Base-by-base conservation (phyloP, 2,329 filamentous ascomycete species). In the Pseudogymnoascus sp. region DNA sequence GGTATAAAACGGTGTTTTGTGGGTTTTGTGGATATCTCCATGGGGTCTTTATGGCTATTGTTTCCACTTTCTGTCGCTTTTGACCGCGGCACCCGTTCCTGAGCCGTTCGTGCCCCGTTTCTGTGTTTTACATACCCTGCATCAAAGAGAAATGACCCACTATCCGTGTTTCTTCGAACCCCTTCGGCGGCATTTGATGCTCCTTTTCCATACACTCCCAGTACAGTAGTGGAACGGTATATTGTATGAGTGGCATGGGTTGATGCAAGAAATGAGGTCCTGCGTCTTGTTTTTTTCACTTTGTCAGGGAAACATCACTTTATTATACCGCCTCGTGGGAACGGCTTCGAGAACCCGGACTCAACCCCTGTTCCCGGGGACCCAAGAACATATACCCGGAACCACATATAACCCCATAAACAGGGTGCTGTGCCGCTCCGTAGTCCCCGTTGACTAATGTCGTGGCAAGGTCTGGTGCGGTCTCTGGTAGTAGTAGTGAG, bases 1-100 rank as follows among this genome's bases (percentile, higher is more conserved):
- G 19, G 38, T 60, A 60, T 39, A 38, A 60, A 60, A 60, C 58
- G 58, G 33, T 30, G 2, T 60, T 60, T 60, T 60, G 58, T 60
- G 58, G 35, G n/a, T 60, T 41, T 60, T 60, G 14, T 16, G 38
- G 58, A 16, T 39, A 25, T 38, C 36, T 36, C 33, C 22, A 39
- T 60, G 58, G 23, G 55, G 16, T 23, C 4, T 4, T 39, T 8
- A 4, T 4, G 33, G 25, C 39, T 5, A 33, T 60, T 23, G 19
- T 41, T 41, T 60, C 58, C 19, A 39, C 33, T 38, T 33, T 19
- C 35, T 8, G 6, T 39, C 19, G 22, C 9, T 14, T 25, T 11
- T 3, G 14, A 25, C 35, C 35, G 22, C 19, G 33, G 33, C 12
- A 23, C 8, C 36, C 16, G 22, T 23, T 9, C 19, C 55, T 59